Percentiles rank a stretch among this genome's conserved stretches.
These are phyloP conservation scores for Lachnellula willkommii DNA, from an alignment of 2,329 filamentous ascomycete species.

Conservation along the genomic window DNA sequence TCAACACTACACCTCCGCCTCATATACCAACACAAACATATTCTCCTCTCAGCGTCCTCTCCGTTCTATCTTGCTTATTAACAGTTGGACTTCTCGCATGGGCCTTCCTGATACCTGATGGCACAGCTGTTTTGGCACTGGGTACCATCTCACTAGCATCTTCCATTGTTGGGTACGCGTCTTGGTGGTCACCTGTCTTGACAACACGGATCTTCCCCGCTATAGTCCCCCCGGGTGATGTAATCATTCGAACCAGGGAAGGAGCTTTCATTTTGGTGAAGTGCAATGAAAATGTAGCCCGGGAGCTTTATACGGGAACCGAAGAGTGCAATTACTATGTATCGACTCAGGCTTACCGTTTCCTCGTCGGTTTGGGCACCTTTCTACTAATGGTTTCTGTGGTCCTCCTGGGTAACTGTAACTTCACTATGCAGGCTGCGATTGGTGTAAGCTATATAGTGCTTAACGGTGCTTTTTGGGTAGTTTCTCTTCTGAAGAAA, in stretches of 20 bases:
- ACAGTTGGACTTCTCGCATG: conserved; percentile 44
- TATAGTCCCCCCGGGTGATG: conserved; percentile 46
- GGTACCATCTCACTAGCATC: conserved; percentile 47
- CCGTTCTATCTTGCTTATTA: conserved; percentile 45
- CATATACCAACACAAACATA: conserved; percentile 44
- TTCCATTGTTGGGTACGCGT: conserved; percentile 51
- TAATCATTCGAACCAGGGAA: conserved; percentile 56
- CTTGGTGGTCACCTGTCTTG: conserved; percentile 52
- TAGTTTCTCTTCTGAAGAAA: conserved; percentile 32
- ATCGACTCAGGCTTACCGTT: conserved; percentile 40
- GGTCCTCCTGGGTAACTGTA: conserved; percentile 56
- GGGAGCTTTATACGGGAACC: conserved; percentile 58
- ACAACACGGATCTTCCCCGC: conserved; percentile 45
- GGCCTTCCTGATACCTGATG: conserved; percentile 42
- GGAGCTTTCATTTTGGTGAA: conserved; percentile 54
- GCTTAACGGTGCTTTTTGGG: conserved; percentile 57
- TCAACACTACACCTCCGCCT: conserved; percentile 36
- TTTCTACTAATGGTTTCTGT: conserved; percentile 57
- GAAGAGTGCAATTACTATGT: conserved; percentile 55
- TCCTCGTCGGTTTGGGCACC: conserved; percentile 53
- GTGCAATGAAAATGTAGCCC: conserved; percentile 54
- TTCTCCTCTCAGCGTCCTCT: conserved; percentile 51
- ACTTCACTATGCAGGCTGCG: conserved; percentile 55
- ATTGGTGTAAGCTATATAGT: conserved; percentile 53
- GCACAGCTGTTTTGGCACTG: conserved; percentile 48